A percentile compares a stretch with the other conserved stretches of the same genome.
These are phyloP conservation scores for Pichia sporocuriosa DNA, from an alignment of 805 yeast genomes.

Conservation along the genomic window DNA sequence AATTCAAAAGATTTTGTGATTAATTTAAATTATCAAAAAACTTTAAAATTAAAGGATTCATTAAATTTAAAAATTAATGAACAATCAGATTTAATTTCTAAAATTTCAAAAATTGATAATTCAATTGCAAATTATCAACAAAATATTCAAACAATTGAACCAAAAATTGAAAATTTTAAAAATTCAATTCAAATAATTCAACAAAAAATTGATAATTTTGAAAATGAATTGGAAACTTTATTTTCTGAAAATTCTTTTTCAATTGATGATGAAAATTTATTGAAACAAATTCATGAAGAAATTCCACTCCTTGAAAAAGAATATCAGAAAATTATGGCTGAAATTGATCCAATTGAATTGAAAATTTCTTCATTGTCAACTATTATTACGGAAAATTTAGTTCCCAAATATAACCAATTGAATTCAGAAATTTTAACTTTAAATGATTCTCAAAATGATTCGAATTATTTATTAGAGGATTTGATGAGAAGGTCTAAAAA, in stretches of 20 bases:
- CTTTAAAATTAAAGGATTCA: slow-evolving; percentile 30
- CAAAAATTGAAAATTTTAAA: slow-evolving; percentile 32
- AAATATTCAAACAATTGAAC: slow-evolving; percentile 31
- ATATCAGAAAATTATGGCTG: slow-evolving; percentile 35
- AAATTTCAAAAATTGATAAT: slow-evolving; percentile 35
- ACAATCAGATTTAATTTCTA: slow-evolving; percentile 38
- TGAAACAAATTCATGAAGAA: slow-evolving; percentile 31
- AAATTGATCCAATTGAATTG: slow-evolving; percentile 40
- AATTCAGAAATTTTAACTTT: slow-evolving; percentile 22
- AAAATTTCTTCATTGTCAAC: slow-evolving; percentile 41
- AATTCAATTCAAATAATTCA: slow-evolving; percentile 30
- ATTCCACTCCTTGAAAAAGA: slow-evolving; percentile 35
- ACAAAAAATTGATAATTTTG: slow-evolving; percentile 37
- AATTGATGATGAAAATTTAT: slow-evolving; percentile 38
- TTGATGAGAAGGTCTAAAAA: slow-evolving; percentile 16
- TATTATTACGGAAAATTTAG: slow-evolving; percentile 41
- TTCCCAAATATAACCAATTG: slow-evolving; percentile 5
- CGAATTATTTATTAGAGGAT: slow-evolving; percentile 3
- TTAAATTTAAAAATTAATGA: slow-evolving; percentile 39
- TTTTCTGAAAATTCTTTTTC: slow-evolving; percentile 48
- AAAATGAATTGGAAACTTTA: slow-evolving; percentile 43
- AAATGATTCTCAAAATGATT: slow-evolving; percentile 6
- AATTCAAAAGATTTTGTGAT: slow-evolving; percentile 44
- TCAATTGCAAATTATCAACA: slow-evolving; percentile 39
- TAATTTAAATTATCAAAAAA: slow-evolving; percentile 41